A percentile compares a stretch with the other conserved stretches of the same genome.
These are phyloP conservation scores for Cynara cardunculus DNA, from an alignment of 129 eudicot species.

Conservation along the genomic window DNA sequence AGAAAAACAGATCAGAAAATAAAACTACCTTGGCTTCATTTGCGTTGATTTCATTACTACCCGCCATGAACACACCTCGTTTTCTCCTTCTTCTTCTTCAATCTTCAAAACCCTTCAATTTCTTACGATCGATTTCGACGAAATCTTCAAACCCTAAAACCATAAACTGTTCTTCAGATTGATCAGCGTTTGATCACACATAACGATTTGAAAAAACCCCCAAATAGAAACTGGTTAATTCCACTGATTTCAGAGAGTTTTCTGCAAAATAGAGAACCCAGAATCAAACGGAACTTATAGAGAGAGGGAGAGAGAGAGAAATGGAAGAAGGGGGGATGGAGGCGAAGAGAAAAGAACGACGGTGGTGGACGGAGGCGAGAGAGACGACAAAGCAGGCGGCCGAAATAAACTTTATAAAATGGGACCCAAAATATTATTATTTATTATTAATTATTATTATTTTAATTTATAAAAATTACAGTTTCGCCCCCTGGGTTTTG, in stretches of 20 bases:
- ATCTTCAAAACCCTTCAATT: background rate
- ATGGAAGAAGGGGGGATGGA: slow-evolving; percentile 17
- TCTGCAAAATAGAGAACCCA: slow-evolving; percentile 18
- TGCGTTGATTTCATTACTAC: slow-evolving; percentile 77
- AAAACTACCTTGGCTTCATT: slow-evolving; percentile 78
- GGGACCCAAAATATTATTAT: slow-evolving; percentile 35
- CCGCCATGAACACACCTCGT: slow-evolving; percentile 55
- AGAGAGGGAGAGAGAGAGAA: slow-evolving; percentile 10
- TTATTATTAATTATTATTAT: background rate
- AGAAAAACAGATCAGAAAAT: slow-evolving; percentile 15
- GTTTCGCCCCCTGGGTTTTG: background rate
- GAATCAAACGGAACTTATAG: slow-evolving; percentile 9
- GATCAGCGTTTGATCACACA: background rate
- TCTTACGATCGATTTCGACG: background rate
- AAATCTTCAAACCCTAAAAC: background rate
- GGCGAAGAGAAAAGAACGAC: slow-evolving; percentile 46
- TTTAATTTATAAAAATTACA: background rate
- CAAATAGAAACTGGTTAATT: background rate
- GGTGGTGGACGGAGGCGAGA: slow-evolving; percentile 69
- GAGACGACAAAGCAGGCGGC: slow-evolving; percentile 91
- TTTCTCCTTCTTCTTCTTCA: background rate
- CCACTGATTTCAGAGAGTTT: slow-evolving; percentile 6
- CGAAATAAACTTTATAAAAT: slow-evolving; percentile 46
- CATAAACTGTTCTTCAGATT: background rate
- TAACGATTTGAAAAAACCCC: background rate